phyloP scores from a whole-genome alignment of 352 stramenopile species.

The Globisporangium barbulae region DNA sequence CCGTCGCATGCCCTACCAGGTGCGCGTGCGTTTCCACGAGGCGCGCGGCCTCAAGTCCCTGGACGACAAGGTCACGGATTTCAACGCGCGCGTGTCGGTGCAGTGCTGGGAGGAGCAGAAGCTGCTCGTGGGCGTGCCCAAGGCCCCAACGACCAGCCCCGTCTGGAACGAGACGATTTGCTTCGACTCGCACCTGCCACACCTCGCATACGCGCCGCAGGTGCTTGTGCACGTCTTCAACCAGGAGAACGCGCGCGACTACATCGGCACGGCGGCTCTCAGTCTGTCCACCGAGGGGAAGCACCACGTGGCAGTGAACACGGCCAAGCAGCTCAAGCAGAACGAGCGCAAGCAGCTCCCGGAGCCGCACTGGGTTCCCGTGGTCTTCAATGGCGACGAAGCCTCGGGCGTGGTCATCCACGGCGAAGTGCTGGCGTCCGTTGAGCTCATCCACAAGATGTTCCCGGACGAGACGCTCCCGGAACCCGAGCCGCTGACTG shows the following conservation, averaged over 20 bases:
- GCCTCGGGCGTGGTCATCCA: slow-evolving; percentile 31
- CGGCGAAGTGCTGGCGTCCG: slow-evolving; percentile 51
- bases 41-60: slow-evolving; percentile 30
- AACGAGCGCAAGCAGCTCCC: slow-evolving; percentile 39
- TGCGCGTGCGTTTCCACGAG: slow-evolving; percentile 70
- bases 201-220: slow-evolving; percentile 46
- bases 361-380: slow-evolving; percentile 42
- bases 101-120: slow-evolving; percentile 63
- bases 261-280: slow-evolving; percentile 38
- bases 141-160: slow-evolving; percentile 26
- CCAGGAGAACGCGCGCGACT: slow-evolving; percentile 30
- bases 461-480: slow-evolving; percentile 57
- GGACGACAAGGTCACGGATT: background rate
- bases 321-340: slow-evolving; percentile 51
- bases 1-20: slow-evolving; percentile 62
- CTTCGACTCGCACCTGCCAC: slow-evolving; percentile 70
- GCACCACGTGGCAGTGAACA: slow-evolving; percentile 32
- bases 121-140: slow-evolving; percentile 22
- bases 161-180: slow-evolving; percentile 58
- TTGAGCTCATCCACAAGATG: slow-evolving; percentile 59
- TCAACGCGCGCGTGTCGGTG: slow-evolving; percentile 52
- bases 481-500: slow-evolving; percentile 28
- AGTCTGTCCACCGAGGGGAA: slow-evolving; percentile 18
- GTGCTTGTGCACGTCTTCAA: slow-evolving; percentile 64
- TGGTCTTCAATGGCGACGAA: slow-evolving; percentile 47